Evolutionary conservation across 164 flowering plant species (phyloP).

Genomic region (Paratinospora sagittata): DNA sequence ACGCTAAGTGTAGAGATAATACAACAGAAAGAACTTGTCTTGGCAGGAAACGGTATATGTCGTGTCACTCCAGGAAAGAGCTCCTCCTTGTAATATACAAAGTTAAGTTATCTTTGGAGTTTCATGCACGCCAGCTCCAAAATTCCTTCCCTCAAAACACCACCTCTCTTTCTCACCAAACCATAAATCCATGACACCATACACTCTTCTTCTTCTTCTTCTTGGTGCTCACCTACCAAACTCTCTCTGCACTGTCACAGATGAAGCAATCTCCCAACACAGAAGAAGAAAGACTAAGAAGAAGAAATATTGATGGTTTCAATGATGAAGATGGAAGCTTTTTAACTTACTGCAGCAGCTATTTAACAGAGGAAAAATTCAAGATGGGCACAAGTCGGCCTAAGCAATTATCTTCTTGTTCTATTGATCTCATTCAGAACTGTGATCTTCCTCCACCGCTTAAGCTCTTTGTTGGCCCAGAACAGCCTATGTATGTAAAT

Average conservation of each 20-base stretch:
- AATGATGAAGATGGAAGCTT: not conserved
- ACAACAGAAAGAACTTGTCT: not conserved
- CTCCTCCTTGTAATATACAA: no score
- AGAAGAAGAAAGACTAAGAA: not conserved
- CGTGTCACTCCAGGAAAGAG: not conserved
- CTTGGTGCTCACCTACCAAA: not conserved
- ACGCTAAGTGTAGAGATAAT: no score
- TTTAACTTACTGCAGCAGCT: not conserved
- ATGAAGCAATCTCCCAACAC: not conserved
- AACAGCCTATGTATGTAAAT: conserved; percentile 12
- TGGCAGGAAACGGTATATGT: not conserved
- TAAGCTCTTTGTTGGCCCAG: conserved; percentile 35
- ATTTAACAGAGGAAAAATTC: not conserved
- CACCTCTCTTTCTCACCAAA: not conserved
- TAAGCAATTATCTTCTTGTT: not conserved
- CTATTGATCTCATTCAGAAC: conserved; percentile 37
- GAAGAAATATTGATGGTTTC: not conserved
- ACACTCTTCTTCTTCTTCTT: no score
- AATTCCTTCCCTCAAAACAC: not conserved
- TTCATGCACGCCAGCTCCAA: conserved; percentile 8
- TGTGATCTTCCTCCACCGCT: conserved; percentile 54
- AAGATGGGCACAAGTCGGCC: conserved; percentile 2
- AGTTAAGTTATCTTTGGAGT: not conserved
- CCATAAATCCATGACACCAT: no score
- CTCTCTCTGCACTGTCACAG: not conserved